Evolutionary conservation across 768 basidiomycete species (phyloP).

Genomic region (Boletus subcaerulescens): DNA sequence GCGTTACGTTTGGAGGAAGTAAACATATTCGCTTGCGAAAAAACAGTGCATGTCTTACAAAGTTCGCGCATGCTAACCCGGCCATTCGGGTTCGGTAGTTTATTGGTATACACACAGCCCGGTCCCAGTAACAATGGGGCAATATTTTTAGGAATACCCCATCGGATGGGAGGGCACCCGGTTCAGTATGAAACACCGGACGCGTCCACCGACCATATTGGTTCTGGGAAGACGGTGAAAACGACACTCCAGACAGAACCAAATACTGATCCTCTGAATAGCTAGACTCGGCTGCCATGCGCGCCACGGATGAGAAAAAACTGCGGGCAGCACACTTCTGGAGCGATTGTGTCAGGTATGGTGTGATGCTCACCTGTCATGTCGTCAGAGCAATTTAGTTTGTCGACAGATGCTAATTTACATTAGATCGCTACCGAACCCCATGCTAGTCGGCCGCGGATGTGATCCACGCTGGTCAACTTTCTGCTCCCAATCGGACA

Average conservation of each 20-base stretch:
- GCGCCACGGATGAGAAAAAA: not conserved
- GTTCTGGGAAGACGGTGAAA: constrained; percentile 4
- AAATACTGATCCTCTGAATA: not conserved
- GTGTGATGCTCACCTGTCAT: constrained; percentile 1
- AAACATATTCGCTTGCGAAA: not conserved
- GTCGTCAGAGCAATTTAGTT: constrained; percentile 3
- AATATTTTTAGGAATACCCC: constrained; percentile 1
- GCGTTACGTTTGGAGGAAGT: not conserved
- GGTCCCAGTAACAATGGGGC: not conserved
- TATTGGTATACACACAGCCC: not conserved
- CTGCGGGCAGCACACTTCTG: not conserved
- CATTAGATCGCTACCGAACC: constrained; percentile 1
- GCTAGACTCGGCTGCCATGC: not conserved
- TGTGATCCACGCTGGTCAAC: not conserved
- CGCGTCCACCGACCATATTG: not conserved
- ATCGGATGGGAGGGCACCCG: not conserved
- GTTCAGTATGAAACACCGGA: constrained; percentile 2
- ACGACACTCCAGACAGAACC: not conserved
- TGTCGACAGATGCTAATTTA: constrained; percentile 4
- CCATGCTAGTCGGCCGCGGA: not conserved
- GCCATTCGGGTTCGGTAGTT: not conserved
- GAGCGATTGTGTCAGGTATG: not conserved
- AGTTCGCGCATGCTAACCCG: not conserved
- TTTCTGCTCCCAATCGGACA: not conserved
- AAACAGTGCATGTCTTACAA: not conserved